Evolutionary conservation across 495 filamentous ascomycete genomes (phyloP).

Genomic region (Parmelia sp.): DNA sequence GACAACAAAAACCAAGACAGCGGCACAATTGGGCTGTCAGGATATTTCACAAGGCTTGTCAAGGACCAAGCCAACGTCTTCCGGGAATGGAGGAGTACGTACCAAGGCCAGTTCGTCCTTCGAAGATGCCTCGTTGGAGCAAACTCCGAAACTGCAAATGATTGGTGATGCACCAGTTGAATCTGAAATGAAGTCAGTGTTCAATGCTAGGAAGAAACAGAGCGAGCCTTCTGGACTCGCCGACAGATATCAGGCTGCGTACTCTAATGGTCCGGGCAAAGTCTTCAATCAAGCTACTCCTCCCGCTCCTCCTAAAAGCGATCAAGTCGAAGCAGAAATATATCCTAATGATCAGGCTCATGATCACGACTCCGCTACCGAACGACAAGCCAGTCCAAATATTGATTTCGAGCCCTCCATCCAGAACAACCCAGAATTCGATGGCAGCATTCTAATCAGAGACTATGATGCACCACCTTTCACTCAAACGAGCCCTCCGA

Average conservation of each 20-base stretch:
- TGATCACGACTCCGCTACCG: neutral
- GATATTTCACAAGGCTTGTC: constrained; percentile 13
- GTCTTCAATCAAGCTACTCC: neutral
- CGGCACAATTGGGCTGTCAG: neutral
- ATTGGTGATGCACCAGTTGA: constrained; percentile 1
- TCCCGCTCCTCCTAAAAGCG: neutral
- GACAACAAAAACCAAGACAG: constrained; percentile 6
- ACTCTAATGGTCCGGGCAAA: neutral
- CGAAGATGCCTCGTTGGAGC: neutral
- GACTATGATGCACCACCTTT: constrained; percentile 9
- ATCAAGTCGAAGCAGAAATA: neutral
- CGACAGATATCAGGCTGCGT: constrained; percentile 4
- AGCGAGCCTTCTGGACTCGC: neutral
- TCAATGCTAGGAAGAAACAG: neutral
- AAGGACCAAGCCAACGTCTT: constrained; percentile 9
- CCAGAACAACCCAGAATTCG: neutral
- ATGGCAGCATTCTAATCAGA: neutral
- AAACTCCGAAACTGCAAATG: neutral
- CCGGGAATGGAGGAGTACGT: neutral
- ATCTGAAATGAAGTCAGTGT: neutral
- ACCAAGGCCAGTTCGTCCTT: constrained; percentile 2
- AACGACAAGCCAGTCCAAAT: neutral
- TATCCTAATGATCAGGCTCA: neutral
- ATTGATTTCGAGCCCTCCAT: neutral
- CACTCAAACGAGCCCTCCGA: neutral